Evolutionary conservation across 306 rosid genomes (phyloP).

Genomic region (Ormosia emarginata): DNA sequence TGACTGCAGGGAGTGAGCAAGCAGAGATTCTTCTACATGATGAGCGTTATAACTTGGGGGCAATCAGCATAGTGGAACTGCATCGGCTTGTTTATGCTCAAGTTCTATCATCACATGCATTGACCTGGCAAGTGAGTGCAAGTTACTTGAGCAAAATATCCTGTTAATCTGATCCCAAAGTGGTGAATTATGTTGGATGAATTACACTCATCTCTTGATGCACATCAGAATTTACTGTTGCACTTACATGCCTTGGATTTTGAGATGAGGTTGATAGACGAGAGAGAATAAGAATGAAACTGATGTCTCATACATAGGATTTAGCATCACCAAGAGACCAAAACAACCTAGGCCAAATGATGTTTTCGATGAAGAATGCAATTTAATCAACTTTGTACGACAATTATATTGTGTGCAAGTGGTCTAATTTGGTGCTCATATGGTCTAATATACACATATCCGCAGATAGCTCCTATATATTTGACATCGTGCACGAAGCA

Average conservation of each 20-base stretch:
- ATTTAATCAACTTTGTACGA: not conserved
- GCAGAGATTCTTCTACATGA: constrained; percentile 79
- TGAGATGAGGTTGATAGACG: not conserved
- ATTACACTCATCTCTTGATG: not conserved
- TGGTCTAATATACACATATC: constrained; percentile 27
- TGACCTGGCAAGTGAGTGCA: constrained; percentile 94
- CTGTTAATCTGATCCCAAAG: constrained; percentile 15
- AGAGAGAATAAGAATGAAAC: constrained; percentile 10
- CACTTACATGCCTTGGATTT: constrained; percentile 1
- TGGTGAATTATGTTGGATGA: constrained; percentile 9
- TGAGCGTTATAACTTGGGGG: constrained; percentile 73
- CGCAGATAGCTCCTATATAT: constrained; percentile 95
- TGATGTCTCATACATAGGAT: not conserved
- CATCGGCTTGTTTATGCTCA: constrained; percentile 91
- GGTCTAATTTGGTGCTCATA: constrained; percentile 25
- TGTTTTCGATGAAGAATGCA: not conserved
- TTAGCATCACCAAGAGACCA: not conserved
- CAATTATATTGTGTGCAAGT: constrained; percentile 13
- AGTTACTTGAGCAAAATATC: constrained; percentile 1
- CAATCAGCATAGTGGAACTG: constrained; percentile 82
- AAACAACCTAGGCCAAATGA: not conserved
- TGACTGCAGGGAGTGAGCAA: constrained; percentile 85
- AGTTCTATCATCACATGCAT: constrained; percentile 77
- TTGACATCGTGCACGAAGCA: constrained; percentile 91
- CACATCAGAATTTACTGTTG: not conserved